Evolutionary conservation across 1,284 basidiomycete species (phyloP).

Genomic region (Inonotus obliquus): DNA sequence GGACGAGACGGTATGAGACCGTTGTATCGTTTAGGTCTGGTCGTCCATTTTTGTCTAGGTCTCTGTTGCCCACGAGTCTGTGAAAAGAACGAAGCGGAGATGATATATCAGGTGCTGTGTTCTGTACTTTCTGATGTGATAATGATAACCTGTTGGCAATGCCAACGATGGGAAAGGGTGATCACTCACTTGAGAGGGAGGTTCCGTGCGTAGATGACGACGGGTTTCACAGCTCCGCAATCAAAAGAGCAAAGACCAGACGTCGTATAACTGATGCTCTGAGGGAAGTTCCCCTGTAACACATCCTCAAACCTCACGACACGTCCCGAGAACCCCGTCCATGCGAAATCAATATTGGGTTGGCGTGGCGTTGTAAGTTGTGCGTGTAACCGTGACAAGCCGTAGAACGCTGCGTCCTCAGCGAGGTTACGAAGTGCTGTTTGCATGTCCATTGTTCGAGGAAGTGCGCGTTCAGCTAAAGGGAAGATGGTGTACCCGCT

Average conservation of each 20-base stretch:
- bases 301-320: constrained; percentile 21
- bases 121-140: no score
- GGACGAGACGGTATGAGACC: constrained; percentile 12
- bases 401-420: constrained; percentile 21
- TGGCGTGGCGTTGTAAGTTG: constrained; percentile 16
- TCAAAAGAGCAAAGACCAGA: constrained; percentile 19
- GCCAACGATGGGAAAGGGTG: neutral
- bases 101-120: neutral
- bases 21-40: constrained; percentile 12
- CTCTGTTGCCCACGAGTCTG: constrained; percentile 16
- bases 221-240: constrained; percentile 15
- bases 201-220: constrained; percentile 18
- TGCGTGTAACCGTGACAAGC: constrained; percentile 13
- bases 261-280: constrained; percentile 19
- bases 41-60: constrained; percentile 16
- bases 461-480: constrained; percentile 15
- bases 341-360: constrained; percentile 17
- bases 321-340: constrained; percentile 18
- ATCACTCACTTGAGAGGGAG: constrained; percentile 18
- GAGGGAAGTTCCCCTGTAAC: constrained; percentile 17
- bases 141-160: no score
- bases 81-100: neutral
- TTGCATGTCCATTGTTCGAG: constrained; percentile 16
- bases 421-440: constrained; percentile 17
- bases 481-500: constrained; percentile 21